These are phyloP conservation scores for Sporobolomyces roseus DNA, from an alignment of 768 basidiomycete species.

Conservation along the genomic window DNA sequence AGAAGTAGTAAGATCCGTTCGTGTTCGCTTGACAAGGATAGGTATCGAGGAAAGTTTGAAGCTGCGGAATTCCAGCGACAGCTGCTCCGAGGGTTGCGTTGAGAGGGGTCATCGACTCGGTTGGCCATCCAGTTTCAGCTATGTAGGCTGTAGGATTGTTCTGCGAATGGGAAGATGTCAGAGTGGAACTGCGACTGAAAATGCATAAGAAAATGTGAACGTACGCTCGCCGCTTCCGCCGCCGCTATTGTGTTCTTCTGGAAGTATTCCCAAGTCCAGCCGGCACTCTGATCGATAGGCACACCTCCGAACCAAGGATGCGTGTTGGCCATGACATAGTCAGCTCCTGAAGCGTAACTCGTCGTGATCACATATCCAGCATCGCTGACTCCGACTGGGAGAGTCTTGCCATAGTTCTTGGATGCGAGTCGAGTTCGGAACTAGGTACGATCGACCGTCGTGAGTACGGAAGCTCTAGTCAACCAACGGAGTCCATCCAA, in stretches of 20 bases:
- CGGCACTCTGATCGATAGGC: constrained; percentile 62
- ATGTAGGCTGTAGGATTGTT: constrained; percentile 82
- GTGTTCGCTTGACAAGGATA: constrained; percentile 82
- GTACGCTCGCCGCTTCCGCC: constrained; percentile 55
- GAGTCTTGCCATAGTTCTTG: constrained; percentile 46
- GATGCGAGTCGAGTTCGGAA: constrained; percentile 46
- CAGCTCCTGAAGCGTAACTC: constrained; percentile 55
- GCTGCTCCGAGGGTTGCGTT: constrained; percentile 33
- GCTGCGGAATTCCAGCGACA: constrained; percentile 26
- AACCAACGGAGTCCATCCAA: not conserved
- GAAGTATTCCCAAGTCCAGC: constrained; percentile 81
- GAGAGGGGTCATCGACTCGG: constrained; percentile 44
- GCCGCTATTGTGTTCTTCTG: constrained; percentile 51
- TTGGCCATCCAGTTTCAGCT: constrained; percentile 71
- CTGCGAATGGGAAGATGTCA: too few species aligned
- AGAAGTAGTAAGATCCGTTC: constrained; percentile 54
- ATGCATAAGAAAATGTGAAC: not conserved
- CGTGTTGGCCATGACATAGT: constrained; percentile 67
- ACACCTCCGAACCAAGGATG: constrained; percentile 65
- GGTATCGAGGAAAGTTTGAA: constrained; percentile 71
- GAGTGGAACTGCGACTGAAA: not conserved
- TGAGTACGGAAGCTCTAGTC: not conserved
- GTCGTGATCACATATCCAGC: constrained; percentile 49
- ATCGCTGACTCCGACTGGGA: constrained; percentile 52
- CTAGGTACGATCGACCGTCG: constrained; percentile 44